Percentiles rank a stretch among this genome's conserved stretches.
These are phyloP conservation scores for Paramecium octaurelia DNA, from an alignment of 73 alveolate genomes.

Conservation along the genomic window DNA sequence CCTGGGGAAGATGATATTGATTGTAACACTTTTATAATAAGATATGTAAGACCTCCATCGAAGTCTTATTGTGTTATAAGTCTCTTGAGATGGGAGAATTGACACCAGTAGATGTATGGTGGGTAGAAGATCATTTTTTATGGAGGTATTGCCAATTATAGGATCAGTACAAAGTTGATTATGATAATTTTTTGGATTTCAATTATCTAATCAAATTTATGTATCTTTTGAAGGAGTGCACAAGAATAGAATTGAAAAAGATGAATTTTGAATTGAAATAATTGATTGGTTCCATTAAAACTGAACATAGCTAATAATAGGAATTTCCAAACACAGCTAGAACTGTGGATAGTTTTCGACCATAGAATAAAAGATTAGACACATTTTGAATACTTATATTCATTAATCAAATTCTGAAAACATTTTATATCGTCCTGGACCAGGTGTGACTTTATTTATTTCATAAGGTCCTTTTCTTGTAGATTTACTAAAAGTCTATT, in stretches of 20 bases:
- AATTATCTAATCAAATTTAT: neutral
- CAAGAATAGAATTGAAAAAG: neutral
- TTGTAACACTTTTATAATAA: neutral
- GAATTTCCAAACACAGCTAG: neutral
- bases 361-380: neutral
- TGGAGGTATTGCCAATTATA: neutral
- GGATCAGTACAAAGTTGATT: neutral
- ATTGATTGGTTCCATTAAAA: neutral
- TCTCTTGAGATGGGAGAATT: neutral
- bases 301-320: neutral
- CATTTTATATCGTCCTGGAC: constrained; percentile 9
- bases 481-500: neutral
- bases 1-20: neutral
- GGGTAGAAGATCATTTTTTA: neutral
- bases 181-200: neutral
- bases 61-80: neutral
- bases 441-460: neutral
- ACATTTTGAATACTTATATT: neutral
- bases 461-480: neutral
- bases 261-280: neutral
- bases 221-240: neutral
- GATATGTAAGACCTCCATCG: neutral
- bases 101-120: neutral
- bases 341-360: neutral
- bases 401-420: constrained; percentile 22